phyloP scores from a whole-genome alignment of 163 green algal species.

The Scenedesmus sp. region DNA sequence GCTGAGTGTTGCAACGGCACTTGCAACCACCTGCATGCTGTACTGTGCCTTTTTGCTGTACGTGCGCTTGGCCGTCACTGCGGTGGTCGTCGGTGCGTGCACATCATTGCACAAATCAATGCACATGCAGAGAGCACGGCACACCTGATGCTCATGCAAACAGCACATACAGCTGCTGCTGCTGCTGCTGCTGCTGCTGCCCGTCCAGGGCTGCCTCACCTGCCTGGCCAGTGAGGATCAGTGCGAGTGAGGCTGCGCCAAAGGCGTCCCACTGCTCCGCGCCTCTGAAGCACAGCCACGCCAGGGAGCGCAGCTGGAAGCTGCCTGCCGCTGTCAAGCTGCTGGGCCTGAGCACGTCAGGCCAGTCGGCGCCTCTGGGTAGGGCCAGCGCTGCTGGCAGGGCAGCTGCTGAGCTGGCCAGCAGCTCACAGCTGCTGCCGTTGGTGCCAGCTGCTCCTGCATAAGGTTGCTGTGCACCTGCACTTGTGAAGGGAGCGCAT shows the following conservation, averaged over 20 bases:
- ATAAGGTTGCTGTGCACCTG: neutral
- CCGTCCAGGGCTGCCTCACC: neutral
- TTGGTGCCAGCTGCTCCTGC: neutral
- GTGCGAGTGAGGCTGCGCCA: neutral
- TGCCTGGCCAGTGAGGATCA: constrained; percentile 5
- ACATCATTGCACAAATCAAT: no score
- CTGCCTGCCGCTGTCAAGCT: constrained; percentile 25
- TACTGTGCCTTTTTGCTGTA: neutral
- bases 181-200: neutral
- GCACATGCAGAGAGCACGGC: no score
- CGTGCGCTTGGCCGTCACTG: neutral
- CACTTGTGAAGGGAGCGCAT: neutral
- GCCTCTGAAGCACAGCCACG: constrained; percentile 38
- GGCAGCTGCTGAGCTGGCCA: constrained; percentile 32
- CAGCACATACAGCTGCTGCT: neutral
- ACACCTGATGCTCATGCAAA: no score
- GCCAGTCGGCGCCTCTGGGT: neutral
- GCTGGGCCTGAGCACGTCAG: neutral
- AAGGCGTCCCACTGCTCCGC: constrained; percentile 13
- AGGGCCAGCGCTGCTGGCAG: neutral
- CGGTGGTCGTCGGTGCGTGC: no score
- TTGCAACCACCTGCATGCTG: neutral
- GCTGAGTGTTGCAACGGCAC: no score
- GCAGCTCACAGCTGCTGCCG: constrained; percentile 8
- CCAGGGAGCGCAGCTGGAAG: neutral